A percentile compares a stretch with the other conserved stretches of the same genome.
Evolutionary conservation across 441 rosid genomes (phyloP).

Genomic region (Melastoma candidum): DNA sequence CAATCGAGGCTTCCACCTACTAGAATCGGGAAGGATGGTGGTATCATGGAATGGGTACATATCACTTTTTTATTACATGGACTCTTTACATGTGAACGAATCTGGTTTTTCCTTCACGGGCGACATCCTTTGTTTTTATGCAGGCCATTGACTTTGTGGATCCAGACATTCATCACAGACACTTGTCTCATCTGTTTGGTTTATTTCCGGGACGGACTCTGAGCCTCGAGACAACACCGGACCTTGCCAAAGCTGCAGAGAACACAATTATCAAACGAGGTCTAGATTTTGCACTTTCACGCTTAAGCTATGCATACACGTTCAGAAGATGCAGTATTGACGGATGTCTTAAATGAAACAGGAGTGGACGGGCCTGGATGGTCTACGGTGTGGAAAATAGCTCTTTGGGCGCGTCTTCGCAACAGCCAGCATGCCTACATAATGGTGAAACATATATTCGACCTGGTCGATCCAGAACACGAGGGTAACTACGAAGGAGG

Average conservation of each 20-base stretch:
- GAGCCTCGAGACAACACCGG: conserved; percentile 10
- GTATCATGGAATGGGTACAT: too few species aligned
- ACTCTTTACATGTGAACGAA: too few species aligned
- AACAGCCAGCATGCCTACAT: conserved; percentile 13
- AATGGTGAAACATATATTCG: conserved; percentile 18
- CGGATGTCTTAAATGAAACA: background rate
- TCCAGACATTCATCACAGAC: conserved; percentile 17
- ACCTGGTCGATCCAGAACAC: conserved; percentile 13
- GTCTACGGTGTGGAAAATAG: conserved; percentile 19
- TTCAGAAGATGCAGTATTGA: background rate
- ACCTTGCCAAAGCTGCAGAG: conserved; percentile 14
- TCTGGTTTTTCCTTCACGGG: too few species aligned
- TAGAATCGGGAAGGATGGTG: too few species aligned
- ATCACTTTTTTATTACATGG: too few species aligned
- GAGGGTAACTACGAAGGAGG: conserved; percentile 16
- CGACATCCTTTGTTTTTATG: too few species aligned
- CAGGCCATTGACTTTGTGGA: conserved; percentile 19
- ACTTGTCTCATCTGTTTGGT: conserved; percentile 19
- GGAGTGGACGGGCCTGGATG: conserved; percentile 24
- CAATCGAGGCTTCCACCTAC: too few species aligned
- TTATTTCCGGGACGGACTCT: conserved; percentile 18
- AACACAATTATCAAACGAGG: conserved; percentile 19
- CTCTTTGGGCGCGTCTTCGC: conserved; percentile 19
- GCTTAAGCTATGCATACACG: background rate
- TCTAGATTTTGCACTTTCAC: background rate